phyloP scores from a whole-genome alignment of 106 monocot species.

The Acanthochlamys bracteata region DNA sequence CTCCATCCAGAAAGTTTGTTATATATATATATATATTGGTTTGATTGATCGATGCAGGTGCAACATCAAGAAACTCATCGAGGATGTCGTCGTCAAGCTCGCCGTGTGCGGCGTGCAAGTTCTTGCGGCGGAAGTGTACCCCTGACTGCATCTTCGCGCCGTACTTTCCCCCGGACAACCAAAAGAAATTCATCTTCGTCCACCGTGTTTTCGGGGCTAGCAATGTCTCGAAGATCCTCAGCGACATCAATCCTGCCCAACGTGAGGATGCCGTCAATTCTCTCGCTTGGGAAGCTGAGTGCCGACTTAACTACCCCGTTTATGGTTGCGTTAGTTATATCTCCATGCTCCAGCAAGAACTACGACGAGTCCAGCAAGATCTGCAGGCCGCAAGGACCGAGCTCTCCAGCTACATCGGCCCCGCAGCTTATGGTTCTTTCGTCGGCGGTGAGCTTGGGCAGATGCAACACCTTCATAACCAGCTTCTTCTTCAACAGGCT shows the following conservation, averaged over 20 bases:
- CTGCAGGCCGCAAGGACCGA: slow-evolving; percentile 36
- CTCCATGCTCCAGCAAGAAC: slow-evolving; percentile 32
- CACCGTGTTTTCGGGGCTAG: slow-evolving; percentile 86
- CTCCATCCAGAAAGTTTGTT: background rate
- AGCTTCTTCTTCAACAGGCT: background rate
- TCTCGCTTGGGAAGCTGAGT: slow-evolving; percentile 48
- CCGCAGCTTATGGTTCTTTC: slow-evolving; percentile 7
- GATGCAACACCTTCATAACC: background rate
- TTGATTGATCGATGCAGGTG: background rate
- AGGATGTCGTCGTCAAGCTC: slow-evolving; percentile 24
- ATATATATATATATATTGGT: background rate
- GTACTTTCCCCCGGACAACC: slow-evolving; percentile 83
- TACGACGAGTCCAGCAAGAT: slow-evolving; percentile 27
- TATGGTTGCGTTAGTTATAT: slow-evolving; percentile 57
- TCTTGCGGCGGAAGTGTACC: slow-evolving; percentile 73
- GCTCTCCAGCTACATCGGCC: slow-evolving; percentile 27
- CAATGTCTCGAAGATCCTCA: slow-evolving; percentile 77
- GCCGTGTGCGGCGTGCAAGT: slow-evolving; percentile 91
- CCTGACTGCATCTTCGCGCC: slow-evolving; percentile 71
- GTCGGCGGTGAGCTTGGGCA: background rate
- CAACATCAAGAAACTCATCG: background rate
- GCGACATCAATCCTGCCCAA: slow-evolving; percentile 35
- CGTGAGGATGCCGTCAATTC: slow-evolving; percentile 65
- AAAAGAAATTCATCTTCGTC: slow-evolving; percentile 50
- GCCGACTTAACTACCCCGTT: slow-evolving; percentile 41